phyloP scores from a whole-genome alignment of 176 grass and related monocot species.

The Thalia dealbata region DNA sequence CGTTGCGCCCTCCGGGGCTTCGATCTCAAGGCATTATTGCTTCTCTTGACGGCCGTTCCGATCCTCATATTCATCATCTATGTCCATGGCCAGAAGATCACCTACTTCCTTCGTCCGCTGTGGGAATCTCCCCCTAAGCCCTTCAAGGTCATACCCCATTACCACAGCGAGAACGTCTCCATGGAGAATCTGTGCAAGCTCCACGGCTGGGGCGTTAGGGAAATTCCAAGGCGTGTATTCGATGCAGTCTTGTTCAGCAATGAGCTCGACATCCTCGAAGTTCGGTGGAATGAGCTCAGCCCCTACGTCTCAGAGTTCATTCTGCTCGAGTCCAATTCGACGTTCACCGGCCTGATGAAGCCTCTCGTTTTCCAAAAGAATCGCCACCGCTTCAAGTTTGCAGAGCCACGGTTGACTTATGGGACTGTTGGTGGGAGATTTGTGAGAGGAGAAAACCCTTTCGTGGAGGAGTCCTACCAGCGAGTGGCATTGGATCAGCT shows the following conservation, averaged over 20 bases:
- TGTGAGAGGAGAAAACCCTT: constrained; percentile 1
- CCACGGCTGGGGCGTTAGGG: constrained; percentile 2
- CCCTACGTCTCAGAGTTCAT: constrained; percentile 5
- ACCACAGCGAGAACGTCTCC: constrained; percentile 5
- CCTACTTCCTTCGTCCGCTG: constrained; percentile 7
- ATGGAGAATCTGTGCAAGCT: constrained; percentile 8
- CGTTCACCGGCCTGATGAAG: not conserved
- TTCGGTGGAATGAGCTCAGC: constrained; percentile 9
- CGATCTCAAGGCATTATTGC: constrained; percentile 5
- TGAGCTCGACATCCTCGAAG: constrained; percentile 4
- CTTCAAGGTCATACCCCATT: constrained; percentile 3
- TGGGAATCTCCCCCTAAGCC: constrained; percentile 2
- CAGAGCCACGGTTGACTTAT: not conserved
- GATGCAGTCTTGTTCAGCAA: constrained; percentile 7
- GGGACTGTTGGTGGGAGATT: not conserved
- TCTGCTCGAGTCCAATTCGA: constrained; percentile 11
- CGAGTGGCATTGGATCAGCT: constrained; percentile 4
- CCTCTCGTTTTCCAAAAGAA: not conserved
- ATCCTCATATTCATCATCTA: not conserved
- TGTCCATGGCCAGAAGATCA: constrained; percentile 7
- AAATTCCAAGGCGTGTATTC: constrained; percentile 3
- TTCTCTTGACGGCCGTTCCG: not conserved
- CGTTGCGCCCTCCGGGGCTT: constrained; percentile 5
- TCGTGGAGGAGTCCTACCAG: constrained; percentile 8
- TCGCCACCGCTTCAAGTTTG: constrained; percentile 11